Percentiles rank a stretch among this genome's conserved stretches.
These are phyloP conservation scores for Paecilomyces sp. DNA, from an alignment of 2,329 filamentous ascomycete genomes.

Conservation along the genomic window DNA sequence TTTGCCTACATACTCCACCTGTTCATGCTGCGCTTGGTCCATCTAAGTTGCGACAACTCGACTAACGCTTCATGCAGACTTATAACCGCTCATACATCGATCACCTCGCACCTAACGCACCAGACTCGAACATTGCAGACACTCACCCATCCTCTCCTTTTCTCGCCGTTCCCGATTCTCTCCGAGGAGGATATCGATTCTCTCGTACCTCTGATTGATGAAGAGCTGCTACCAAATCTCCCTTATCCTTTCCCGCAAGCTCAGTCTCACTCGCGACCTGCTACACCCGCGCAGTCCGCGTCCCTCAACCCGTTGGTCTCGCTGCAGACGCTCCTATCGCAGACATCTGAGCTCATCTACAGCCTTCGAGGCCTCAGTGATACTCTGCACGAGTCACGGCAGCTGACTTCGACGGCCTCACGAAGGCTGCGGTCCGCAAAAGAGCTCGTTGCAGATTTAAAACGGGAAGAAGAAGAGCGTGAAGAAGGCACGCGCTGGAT, in stretches of 20 bases:
- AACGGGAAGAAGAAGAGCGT: conserved; percentile 70
- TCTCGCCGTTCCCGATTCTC: conserved; percentile 48
- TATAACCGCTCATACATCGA: conserved; percentile 51
- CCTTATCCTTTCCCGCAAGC: conserved; percentile 37
- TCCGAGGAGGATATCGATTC: conserved; percentile 49
- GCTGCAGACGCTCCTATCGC: conserved; percentile 59
- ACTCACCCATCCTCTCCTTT: conserved; percentile 51
- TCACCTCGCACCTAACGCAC: conserved; percentile 53
- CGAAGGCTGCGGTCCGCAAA: conserved; percentile 72
- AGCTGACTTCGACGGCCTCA: conserved; percentile 75
- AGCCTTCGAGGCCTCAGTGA: conserved; percentile 83
- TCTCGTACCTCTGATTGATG: conserved; percentile 50
- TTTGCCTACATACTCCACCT: neutral
- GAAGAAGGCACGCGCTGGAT: conserved; percentile 82
- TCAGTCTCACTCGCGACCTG: conserved; percentile 20
- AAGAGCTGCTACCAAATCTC: conserved; percentile 44
- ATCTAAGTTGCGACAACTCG: neutral
- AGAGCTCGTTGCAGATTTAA: conserved; percentile 79
- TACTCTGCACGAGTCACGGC: conserved; percentile 86
- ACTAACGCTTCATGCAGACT: conserved; percentile 33
- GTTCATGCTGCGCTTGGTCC: neutral
- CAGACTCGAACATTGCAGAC: conserved; percentile 55
- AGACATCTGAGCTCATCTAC: conserved; percentile 67
- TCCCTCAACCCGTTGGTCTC: conserved; percentile 51
- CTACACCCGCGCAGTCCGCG: conserved; percentile 17